Evolutionary conservation across 345 rosid genomes (phyloP).

Genomic region (Hibiscus mutabilis): DNA sequence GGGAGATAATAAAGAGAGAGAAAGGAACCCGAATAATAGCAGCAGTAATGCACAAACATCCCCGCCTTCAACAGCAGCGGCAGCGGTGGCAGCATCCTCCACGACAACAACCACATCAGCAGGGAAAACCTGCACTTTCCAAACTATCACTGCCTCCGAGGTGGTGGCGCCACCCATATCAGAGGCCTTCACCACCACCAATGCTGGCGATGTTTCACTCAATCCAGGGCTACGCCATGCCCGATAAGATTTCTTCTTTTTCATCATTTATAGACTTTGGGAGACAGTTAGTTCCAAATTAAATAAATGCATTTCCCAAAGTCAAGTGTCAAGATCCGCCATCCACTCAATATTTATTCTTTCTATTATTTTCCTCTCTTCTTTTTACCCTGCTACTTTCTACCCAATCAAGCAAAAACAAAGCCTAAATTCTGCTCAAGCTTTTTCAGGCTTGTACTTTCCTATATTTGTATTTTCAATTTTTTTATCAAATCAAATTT

Average conservation of each 20-base stretch:
- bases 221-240: constrained; percentile 17
- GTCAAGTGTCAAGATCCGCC: no score
- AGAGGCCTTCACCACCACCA: neutral
- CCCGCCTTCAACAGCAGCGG: neutral
- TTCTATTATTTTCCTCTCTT: no score
- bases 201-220: neutral
- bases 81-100: neutral
- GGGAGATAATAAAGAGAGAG: neutral
- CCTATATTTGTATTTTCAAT: no score
- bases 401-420: no score
- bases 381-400: no score
- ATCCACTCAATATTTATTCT: no score
- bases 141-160: neutral
- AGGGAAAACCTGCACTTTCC: neutral
- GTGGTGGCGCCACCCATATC: neutral
- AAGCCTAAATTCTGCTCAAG: no score
- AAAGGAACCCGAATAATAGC: neutral
- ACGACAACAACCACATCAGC: neutral
- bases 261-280: constrained; percentile 54
- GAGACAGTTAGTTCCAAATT: constrained; percentile 36
- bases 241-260: constrained; percentile 58
- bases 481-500: no score
- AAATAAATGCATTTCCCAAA: neutral
- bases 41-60: neutral
- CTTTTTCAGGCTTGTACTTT: no score